phyloP scores from a whole-genome alignment of 2,329 filamentous ascomycete species.

The Arthrobotrys entomopaga region DNA sequence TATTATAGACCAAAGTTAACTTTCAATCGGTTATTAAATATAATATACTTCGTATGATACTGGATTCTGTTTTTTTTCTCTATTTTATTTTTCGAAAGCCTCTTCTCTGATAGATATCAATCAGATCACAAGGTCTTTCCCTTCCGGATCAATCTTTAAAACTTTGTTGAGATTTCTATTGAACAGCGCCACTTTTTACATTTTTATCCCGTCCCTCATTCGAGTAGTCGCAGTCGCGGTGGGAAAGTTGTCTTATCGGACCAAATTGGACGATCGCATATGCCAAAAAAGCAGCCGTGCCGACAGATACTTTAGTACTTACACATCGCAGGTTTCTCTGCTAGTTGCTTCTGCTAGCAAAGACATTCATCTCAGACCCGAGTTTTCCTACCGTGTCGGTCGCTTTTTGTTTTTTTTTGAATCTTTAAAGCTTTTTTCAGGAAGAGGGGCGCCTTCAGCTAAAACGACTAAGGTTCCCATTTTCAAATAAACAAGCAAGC shows the following conservation, averaged over 20 bases:
- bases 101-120: background rate
- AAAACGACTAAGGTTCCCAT: slow-evolving; percentile 23
- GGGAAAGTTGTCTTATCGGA: slow-evolving; percentile 49
- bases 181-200: background rate
- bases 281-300: slow-evolving; percentile 51
- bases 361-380: slow-evolving; percentile 42
- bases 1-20: background rate
- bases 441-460: no score
- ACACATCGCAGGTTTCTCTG: background rate
- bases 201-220: slow-evolving; percentile 25
- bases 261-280: slow-evolving; percentile 25
- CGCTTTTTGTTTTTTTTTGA: slow-evolving; percentile 24
- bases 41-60: slow-evolving; percentile 1
- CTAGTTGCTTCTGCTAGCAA: slow-evolving; percentile 23
- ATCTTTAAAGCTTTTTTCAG: no score
- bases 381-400: slow-evolving; percentile 38
- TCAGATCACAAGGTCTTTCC: slow-evolving; percentile 8
- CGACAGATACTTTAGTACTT: no score
- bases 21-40: background rate
- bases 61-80: slow-evolving; percentile 5
- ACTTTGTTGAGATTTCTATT: no score
- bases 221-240: slow-evolving; percentile 42
- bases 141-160: no score
- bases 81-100: slow-evolving; percentile 4
- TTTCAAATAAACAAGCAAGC: slow-evolving; percentile 33